Evolutionary conservation across 371 early-diverging fungal species (phyloP).

Genomic region (Entomophthora muscae): DNA sequence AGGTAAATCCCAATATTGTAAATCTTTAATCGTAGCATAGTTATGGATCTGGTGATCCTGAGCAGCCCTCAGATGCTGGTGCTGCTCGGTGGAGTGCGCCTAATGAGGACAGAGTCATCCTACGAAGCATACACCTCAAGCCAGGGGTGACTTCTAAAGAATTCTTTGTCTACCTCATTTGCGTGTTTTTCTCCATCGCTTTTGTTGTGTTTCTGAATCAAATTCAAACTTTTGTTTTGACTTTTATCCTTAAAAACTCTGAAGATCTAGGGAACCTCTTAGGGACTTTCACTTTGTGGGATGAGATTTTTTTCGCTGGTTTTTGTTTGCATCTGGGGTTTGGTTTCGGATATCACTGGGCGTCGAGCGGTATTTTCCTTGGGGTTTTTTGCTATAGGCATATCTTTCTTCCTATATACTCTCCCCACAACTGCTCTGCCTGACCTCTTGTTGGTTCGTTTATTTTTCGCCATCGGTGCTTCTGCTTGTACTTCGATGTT

Average conservation of each 20-base stretch:
- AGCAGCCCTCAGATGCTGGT: not conserved
- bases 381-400: conserved; percentile 25
- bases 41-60: not conserved
- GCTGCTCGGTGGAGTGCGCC: not conserved
- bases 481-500: conserved; percentile 51
- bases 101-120: not conserved
- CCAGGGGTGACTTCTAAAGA: not conserved
- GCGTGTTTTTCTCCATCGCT: conserved; percentile 31
- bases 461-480: conserved; percentile 44
- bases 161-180: conserved; percentile 28
- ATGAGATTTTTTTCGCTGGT: conserved; percentile 34
- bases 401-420: conserved; percentile 22
- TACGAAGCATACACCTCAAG: not conserved
- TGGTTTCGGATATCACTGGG: conserved; percentile 27
- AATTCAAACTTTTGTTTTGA: conserved; percentile 17
- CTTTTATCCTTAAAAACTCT: conserved; percentile 10
- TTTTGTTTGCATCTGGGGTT: conserved; percentile 29
- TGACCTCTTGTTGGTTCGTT: conserved; percentile 24
- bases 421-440: conserved; percentile 24
- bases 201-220: conserved; percentile 29
- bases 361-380: conserved; percentile 24
- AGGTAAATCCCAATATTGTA: not conserved
- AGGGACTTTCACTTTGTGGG: conserved; percentile 30
- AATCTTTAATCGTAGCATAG: not conserved
- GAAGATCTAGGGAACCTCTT: conserved; percentile 11